phyloP scores from a whole-genome alignment of 2,329 filamentous ascomycete species.

The Nigrospora sphaerica region DNA sequence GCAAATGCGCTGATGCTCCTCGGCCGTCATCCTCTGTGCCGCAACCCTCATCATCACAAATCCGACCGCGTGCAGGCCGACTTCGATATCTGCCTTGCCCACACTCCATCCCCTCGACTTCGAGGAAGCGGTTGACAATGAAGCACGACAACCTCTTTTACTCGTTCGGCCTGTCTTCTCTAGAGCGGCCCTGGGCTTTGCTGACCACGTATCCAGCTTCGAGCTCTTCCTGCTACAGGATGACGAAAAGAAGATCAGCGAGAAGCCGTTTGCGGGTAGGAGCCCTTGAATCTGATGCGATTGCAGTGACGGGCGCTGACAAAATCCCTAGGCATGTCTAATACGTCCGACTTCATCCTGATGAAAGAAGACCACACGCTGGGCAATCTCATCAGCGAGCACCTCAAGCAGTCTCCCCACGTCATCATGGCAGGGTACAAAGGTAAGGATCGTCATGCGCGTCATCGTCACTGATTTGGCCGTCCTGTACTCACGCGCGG shows the following conservation, averaged over 20 bases:
- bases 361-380: slow-evolving; percentile 97
- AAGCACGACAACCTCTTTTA: slow-evolving; percentile 3
- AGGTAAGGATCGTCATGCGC: slow-evolving; percentile 40
- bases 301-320: not conserved
- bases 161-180: slow-evolving; percentile 5
- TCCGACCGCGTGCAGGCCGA: too few relatives aligned
- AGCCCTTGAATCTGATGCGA: slow-evolving; percentile 8
- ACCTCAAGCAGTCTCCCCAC: slow-evolving; percentile 76
- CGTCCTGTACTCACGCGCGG: slow-evolving; percentile 2
- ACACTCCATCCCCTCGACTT: too few relatives aligned
- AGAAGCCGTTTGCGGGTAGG: slow-evolving; percentile 83
- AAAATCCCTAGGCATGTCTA: slow-evolving; percentile 66
- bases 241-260: slow-evolving; percentile 89
- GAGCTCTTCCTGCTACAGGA: slow-evolving; percentile 78
- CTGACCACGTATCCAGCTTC: slow-evolving; percentile 52
- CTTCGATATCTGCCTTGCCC: too few relatives aligned
- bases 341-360: slow-evolving; percentile 90
- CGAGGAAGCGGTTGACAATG: too few relatives aligned
- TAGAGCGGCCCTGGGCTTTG: slow-evolving; percentile 2
- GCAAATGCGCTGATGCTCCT: too few relatives aligned
- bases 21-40: too few relatives aligned
- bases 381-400: slow-evolving; percentile 79
- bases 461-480: too few relatives aligned
- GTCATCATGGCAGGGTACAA: slow-evolving; percentile 92
- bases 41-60: too few relatives aligned